These are phyloP conservation scores for Didymella exigua DNA, from an alignment of 2,329 filamentous ascomycete genomes.

Conservation along the genomic window DNA sequence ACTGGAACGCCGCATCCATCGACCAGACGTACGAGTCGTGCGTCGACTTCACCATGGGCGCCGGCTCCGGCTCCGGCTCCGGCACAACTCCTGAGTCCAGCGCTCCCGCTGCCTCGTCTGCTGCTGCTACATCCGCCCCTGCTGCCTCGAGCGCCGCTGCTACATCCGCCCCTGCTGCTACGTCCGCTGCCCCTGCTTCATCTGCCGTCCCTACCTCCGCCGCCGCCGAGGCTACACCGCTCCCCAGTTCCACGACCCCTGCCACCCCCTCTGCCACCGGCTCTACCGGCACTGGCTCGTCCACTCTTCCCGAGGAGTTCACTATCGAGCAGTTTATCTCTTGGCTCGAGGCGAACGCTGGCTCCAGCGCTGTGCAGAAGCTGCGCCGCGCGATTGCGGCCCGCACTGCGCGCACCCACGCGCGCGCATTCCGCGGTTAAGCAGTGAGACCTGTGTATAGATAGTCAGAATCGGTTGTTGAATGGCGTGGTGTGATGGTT, in stretches of 20 bases:
- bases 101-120: constrained; percentile 8
- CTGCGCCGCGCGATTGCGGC: constrained; percentile 33
- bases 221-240: constrained; percentile 5
- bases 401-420: constrained; percentile 31
- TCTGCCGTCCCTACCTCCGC: constrained; percentile 16
- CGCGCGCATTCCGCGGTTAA: constrained; percentile 38
- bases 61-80: constrained; percentile 23
- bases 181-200: constrained; percentile 9
- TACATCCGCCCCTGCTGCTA: constrained; percentile 8
- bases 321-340: constrained; percentile 43
- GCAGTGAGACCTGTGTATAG: not conserved
- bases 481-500: constrained; percentile 19
- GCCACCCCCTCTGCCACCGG: constrained; percentile 5
- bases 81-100: constrained; percentile 11
- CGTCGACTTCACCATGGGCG: constrained; percentile 61
- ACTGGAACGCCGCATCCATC: constrained; percentile 62
- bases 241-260: constrained; percentile 15
- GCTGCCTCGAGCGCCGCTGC: constrained; percentile 17
- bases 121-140: constrained; percentile 9
- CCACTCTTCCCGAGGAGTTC: constrained; percentile 37
- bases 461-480: not conserved
- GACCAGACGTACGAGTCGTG: constrained; percentile 69
- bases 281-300: constrained; percentile 11
- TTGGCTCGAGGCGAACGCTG: constrained; percentile 39
- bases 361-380: constrained; percentile 29